Base-by-base conservation (phyloP, 106 monocot species). In the Xerophyta viscosa region DNA sequence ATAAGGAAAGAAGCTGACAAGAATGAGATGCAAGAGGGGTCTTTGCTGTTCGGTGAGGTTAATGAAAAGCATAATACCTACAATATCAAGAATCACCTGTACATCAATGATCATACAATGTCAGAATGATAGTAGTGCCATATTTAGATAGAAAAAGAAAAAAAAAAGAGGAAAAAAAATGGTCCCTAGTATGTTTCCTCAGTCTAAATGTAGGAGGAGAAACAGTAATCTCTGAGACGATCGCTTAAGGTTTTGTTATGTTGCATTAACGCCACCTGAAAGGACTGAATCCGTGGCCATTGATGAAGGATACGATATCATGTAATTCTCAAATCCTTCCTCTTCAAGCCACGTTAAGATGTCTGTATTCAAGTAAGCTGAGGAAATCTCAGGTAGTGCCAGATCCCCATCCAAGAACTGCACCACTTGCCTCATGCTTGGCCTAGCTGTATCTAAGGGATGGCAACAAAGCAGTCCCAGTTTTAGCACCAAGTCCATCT, bases 401-500 rank as follows among this genome's bases (percentile, higher is more conserved):
- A 17, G 15, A 43, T 43, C n/a, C 7, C 43, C 43, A 2, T 43
- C 43, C 43, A 43, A 43, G 43, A 43, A 43, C 12, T 43, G 43
- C 43, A 60, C 31, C 46, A 31, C 60, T 24, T 27, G 27, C 30
- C 47, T 28, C 60, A 48, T 47, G 47, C 47, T 47, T 20, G 47
- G 47, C 29, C 60, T 60, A 10, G 60, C 27, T 13, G 46, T 26
- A 10, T 45, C 19, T 17, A 43, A 14, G 3, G 43, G 43, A 13
- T 43, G 43, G 7, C 14, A 43, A 43, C 43, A 43, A 4, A 43
- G 43, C 43, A 43, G 18, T 6, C 43, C 43, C 14, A 43, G 43
- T 17, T 43, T 43, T 17, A 43, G n/a, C 4, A 43, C 43, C 12
- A 43, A 17, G 15, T 6, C 43, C 43, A 43, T 43, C 43, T 43